Percentiles rank a stretch among this genome's conserved stretches.
These are phyloP conservation scores for Adansonia digitata DNA, from an alignment of 345 rosid species.

Conservation along the genomic window DNA sequence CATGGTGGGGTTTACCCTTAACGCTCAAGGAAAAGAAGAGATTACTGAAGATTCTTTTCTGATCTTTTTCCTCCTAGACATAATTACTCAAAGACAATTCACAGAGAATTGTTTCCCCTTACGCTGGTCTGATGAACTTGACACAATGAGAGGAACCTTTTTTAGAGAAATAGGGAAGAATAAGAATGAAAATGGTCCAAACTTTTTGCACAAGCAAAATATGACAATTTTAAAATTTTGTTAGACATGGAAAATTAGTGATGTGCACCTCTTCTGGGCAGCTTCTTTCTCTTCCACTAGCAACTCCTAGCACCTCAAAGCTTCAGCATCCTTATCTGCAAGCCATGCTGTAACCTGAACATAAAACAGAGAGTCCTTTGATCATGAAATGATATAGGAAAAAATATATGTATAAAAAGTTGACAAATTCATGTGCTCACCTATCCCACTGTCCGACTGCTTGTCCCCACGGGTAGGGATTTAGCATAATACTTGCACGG, in stretches of 20 bases:
- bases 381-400: neutral
- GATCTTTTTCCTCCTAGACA: neutral
- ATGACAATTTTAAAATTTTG: neutral
- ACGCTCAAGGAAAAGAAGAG: neutral
- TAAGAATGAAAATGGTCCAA: neutral
- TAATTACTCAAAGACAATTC: neutral
- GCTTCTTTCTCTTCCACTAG: conserved; percentile 98
- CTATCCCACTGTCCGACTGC: neutral
- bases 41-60: neutral
- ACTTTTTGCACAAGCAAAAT: neutral
- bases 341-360: conserved; percentile 81
- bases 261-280: conserved; percentile 69
- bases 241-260: neutral
- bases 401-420: neutral
- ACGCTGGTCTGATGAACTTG: neutral
- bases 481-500: neutral
- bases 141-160: neutral
- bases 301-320: conserved; percentile 85
- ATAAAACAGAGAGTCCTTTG: conserved; percentile 7
- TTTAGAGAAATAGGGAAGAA: neutral
- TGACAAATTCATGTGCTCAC: neutral
- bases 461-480: neutral
- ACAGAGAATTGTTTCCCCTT: neutral
- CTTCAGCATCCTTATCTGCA: conserved; percentile 93
- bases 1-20: neutral